Base-by-base conservation (phyloP, 345 rosid species). In the Euphorbia lathyris region DNA sequence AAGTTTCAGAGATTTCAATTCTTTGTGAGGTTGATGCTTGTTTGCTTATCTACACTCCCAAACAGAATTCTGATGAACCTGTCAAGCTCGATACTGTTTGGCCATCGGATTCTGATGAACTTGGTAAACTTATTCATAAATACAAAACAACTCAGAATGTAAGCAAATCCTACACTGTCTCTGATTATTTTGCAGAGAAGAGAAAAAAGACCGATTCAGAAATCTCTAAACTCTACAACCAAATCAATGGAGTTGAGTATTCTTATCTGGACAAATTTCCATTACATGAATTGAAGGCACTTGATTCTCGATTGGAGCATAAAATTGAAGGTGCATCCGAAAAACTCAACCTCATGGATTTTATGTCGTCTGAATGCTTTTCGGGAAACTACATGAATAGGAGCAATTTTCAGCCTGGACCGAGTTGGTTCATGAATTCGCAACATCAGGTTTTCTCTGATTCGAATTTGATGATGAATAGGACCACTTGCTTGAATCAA, bases 11-110 rank as follows among this genome's bases (percentile, higher is more conserved):
- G 30, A 55, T 74, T 50, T 62, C 72, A 22, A 63, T 63, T 45
- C 78, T 74, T 1, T 74, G 73, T 20, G 69, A 61, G 3, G 69
- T 74, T 17, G 63, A 68, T 25, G 78, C 65, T 32, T 74, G 78
- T 40, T 7, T 74, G 9, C 23, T 74, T 6, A 45, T 74, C 11
- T 74, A 55, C 14, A 64, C 23, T 11, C 68, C 69, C 1, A 25
- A 42, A 34, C 38, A 34, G 32, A 9, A 29, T 13, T 22, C 43
- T 3, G 29, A 23, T 16, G 16, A 40, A 5, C 50, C 8, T 0
- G 14, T 17, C 0, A 61, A 13, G 9, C 8, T 47, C 0, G 78
- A 74, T 17, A 25, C 68, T 19, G 22, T 61, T n/a, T 74, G 69
- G 73, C 69, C 78, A 23, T 19, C 73, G 9, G 34, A 63, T 52